Evolutionary conservation across 306 rosid species (phyloP).

Genomic region (Vigna mungo): DNA sequence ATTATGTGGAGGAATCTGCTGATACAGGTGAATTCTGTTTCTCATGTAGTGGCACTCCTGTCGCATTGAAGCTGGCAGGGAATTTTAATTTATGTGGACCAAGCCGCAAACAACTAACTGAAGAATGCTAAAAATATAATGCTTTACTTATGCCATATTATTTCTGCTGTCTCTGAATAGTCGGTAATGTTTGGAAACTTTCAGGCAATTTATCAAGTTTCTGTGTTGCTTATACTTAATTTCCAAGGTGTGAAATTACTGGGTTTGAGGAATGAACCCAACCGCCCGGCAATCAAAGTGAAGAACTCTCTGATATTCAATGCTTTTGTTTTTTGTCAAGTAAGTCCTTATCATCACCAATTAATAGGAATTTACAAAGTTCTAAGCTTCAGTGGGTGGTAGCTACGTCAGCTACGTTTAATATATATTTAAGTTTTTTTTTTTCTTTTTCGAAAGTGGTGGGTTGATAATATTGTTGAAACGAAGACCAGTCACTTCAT

Average conservation of each 20-base stretch:
- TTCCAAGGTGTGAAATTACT: constrained; percentile 69
- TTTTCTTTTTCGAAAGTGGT: no score
- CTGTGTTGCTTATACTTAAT: constrained; percentile 78
- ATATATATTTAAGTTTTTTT: neutral
- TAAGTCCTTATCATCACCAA: constrained; percentile 48
- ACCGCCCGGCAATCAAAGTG: constrained; percentile 56
- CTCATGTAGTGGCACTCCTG: constrained; percentile 21
- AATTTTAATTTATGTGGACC: constrained; percentile 12
- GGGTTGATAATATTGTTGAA: neutral
- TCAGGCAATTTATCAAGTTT: constrained; percentile 86
- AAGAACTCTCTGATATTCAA: constrained; percentile 93
- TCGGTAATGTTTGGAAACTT: constrained; percentile 31
- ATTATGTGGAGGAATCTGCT: constrained; percentile 96
- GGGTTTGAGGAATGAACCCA: constrained; percentile 43
- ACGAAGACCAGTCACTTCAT: neutral
- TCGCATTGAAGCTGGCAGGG: constrained; percentile 12
- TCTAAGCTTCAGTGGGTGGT: constrained; percentile 17
- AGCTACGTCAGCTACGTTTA: neutral
- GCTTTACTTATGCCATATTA: constrained; percentile 5
- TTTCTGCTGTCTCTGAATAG: constrained; percentile 23
- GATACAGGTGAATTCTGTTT: constrained; percentile 68
- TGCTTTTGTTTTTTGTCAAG: constrained; percentile 94
- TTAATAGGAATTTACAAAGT: neutral
- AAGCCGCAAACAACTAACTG: constrained; percentile 1
- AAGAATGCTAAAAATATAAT: constrained; percentile 10